Conservation (phyloP, 345 rosid genomes). For the Hibiscus mutabilis region DNA sequence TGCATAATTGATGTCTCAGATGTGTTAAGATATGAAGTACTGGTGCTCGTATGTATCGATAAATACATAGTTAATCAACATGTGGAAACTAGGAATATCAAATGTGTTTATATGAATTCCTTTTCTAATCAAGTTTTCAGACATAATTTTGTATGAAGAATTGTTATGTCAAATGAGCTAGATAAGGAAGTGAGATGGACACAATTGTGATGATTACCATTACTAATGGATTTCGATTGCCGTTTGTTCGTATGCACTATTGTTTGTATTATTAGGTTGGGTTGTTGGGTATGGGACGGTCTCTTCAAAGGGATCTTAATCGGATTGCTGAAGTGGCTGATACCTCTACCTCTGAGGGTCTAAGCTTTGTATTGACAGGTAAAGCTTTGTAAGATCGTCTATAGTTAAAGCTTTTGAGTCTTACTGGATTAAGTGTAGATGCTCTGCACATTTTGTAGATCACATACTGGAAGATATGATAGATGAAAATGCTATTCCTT, state of each 20-base stretch:
- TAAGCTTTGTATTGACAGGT: slow-evolving; percentile 84
- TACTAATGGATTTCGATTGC: neutral
- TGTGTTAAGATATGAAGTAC: too few relatives aligned
- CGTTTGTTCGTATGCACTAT: neutral
- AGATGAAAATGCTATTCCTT: neutral
- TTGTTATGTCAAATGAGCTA: neutral
- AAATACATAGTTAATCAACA: neutral
- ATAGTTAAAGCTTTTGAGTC: neutral
- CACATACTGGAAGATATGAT: neutral
- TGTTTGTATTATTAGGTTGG: slow-evolving; percentile 49
- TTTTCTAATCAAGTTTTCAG: too few relatives aligned
- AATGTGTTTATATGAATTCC: too few relatives aligned
- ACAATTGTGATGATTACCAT: neutral
- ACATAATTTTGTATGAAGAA: neutral
- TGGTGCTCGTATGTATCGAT: neutral
- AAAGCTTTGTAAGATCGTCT: slow-evolving; percentile 15
- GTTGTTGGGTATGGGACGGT: slow-evolving; percentile 71
- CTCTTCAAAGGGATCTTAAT: slow-evolving; percentile 79
- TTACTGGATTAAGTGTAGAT: neutral
- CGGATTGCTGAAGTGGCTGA: slow-evolving; percentile 76
- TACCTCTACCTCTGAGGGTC: slow-evolving; percentile 82
- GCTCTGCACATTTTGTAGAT: neutral
- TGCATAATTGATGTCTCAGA: too few relatives aligned
- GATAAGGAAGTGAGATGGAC: neutral
- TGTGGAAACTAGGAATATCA: too few relatives aligned